phyloP scores from a whole-genome alignment of 2,329 filamentous ascomycete species.

The Nemania sp. region DNA sequence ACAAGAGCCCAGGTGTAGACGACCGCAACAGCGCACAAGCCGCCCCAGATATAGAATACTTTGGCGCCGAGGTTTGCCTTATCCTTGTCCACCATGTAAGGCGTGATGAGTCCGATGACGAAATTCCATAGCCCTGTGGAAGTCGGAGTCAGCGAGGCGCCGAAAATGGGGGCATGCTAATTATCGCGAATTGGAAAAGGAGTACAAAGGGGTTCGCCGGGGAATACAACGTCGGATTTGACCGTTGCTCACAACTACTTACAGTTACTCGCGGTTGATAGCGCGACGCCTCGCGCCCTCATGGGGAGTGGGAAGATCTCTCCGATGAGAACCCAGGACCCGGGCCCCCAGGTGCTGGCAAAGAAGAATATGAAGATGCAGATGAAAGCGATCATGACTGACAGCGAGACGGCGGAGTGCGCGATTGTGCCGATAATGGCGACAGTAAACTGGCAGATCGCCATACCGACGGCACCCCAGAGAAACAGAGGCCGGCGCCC shows the following conservation, averaged over 20 bases:
- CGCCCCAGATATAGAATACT: slow-evolving; percentile 78
- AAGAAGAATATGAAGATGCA: slow-evolving; percentile 94
- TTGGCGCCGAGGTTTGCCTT: slow-evolving; percentile 69
- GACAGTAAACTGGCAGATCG: slow-evolving; percentile 85
- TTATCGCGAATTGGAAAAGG: neutral
- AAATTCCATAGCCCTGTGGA: slow-evolving; percentile 74
- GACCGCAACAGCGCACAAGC: slow-evolving; percentile 63
- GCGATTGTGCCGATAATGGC: slow-evolving; percentile 69
- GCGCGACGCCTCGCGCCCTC: slow-evolving; percentile 81
- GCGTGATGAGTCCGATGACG: slow-evolving; percentile 69
- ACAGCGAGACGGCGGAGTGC: slow-evolving; percentile 54
- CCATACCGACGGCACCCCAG: slow-evolving; percentile 79
- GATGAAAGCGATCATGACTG: slow-evolving; percentile 83
- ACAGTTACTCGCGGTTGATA: slow-evolving; percentile 88
- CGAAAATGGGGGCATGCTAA: no score
- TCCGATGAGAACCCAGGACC: slow-evolving; percentile 80
- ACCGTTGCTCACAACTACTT: slow-evolving; percentile 66
- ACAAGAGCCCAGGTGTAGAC: slow-evolving; percentile 75
- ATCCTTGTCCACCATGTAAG: slow-evolving; percentile 66
- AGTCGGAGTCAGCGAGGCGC: neutral
- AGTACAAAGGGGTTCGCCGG: neutral
- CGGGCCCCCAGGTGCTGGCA: slow-evolving; percentile 81
- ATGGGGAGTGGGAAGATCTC: slow-evolving; percentile 91
- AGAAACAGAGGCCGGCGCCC: slow-evolving; percentile 82
- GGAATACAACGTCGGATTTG: neutral